Percentiles rank a stretch among this genome's conserved stretches.
These are phyloP conservation scores for Globisporangium mamillatum DNA, from an alignment of 352 stramenopile genomes.

Conservation along the genomic window DNA sequence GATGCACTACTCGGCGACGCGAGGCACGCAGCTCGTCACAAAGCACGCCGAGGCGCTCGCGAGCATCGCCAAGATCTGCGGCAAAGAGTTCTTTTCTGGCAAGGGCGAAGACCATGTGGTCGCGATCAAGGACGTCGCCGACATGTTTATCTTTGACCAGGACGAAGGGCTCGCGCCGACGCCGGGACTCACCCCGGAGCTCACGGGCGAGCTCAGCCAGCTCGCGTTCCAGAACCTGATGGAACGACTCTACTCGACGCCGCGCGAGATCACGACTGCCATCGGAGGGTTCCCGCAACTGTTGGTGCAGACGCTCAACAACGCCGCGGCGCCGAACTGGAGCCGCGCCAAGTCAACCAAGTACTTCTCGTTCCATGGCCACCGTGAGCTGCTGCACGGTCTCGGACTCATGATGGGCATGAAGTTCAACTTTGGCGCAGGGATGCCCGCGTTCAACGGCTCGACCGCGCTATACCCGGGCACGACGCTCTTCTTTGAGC, in stretches of 20 bases:
- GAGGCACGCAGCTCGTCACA: conserved; percentile 37
- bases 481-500: conserved; percentile 75
- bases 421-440: conserved; percentile 69
- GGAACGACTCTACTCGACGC: conserved; percentile 68
- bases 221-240: conserved; percentile 75
- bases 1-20: conserved; percentile 37
- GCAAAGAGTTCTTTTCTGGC: conserved; percentile 41
- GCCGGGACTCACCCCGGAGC: conserved; percentile 41
- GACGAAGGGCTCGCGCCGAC: conserved; percentile 52
- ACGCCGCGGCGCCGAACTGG: conserved; percentile 29
- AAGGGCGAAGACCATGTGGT: conserved; percentile 36
- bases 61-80: conserved; percentile 40
- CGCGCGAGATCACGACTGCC: conserved; percentile 56
- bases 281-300: conserved; percentile 70
- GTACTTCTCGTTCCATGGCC: conserved; percentile 78
- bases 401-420: conserved; percentile 78
- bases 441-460: conserved; percentile 56
- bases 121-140: conserved; percentile 69
- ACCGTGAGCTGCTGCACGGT: conserved; percentile 77
- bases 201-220: conserved; percentile 43
- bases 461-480: conserved; percentile 63
- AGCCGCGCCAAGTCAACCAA: conserved; percentile 40
- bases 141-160: conserved; percentile 73
- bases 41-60: conserved; percentile 42
- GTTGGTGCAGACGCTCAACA: conserved; percentile 59